Evolutionary conservation across 2,329 filamentous ascomycete genomes (phyloP).

Genomic region (Fusarium proliferatum): DNA sequence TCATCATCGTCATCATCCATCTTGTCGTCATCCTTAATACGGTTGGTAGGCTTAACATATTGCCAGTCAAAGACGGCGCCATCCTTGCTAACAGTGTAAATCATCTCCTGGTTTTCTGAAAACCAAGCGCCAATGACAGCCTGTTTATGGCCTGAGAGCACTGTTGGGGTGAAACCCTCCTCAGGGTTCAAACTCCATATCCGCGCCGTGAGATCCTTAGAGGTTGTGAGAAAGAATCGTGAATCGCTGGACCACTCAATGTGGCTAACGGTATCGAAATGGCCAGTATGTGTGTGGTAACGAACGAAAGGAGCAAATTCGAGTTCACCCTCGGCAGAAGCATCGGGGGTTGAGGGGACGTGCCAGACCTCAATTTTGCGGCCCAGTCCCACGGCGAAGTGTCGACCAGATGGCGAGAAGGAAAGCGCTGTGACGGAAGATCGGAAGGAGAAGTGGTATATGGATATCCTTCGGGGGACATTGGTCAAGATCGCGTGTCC

Average conservation of each 20-base stretch:
- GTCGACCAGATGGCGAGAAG: constrained; percentile 89
- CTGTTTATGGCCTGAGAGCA: constrained; percentile 90
- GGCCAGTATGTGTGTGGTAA: constrained; percentile 85
- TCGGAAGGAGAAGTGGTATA: constrained; percentile 97
- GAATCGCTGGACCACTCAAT: constrained; percentile 98
- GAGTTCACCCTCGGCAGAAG: constrained; percentile 80
- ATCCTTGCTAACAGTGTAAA: constrained; percentile 96
- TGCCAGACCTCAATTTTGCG: constrained; percentile 95
- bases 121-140: constrained; percentile 96
- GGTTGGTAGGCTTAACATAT: constrained; percentile 73
- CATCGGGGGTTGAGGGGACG: constrained; percentile 88
- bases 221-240: constrained; percentile 91
- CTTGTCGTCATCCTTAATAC: constrained; percentile 66
- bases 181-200: constrained; percentile 95
- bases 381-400: constrained; percentile 90
- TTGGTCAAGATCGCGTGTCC: constrained; percentile 94
- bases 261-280: constrained; percentile 86
- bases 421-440: constrained; percentile 83
- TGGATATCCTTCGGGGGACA: constrained; percentile 82
- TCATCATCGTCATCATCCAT: constrained; percentile 70
- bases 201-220: constrained; percentile 90
- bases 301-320: constrained; percentile 96
- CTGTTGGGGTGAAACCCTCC: constrained; percentile 89
- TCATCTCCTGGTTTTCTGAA: constrained; percentile 90
- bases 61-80: constrained; percentile 97